Evolutionary conservation across 148 eudicot genomes (phyloP), one percentile per base, ranked within the genome.

Genomic region (Diospyros lotus): DNA sequence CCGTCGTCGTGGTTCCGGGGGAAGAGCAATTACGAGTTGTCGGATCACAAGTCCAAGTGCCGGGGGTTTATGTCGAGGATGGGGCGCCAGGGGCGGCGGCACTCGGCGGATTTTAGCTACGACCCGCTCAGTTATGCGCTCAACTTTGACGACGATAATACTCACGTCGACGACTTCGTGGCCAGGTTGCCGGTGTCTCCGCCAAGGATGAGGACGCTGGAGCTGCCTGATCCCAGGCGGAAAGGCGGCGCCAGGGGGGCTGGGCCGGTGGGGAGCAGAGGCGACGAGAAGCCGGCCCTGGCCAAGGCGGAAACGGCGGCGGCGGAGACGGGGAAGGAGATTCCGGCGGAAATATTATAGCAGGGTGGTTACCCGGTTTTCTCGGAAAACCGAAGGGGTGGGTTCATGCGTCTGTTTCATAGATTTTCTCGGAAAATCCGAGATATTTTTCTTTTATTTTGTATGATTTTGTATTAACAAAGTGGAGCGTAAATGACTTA

Each of bases 61-160:
- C 68, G 73, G 15, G 66, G 63, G 44, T 2, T 80, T 63, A 77
- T 86, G 73, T 81, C 89, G 7, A 77, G 76, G 4, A 65, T 59
- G 12, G 71, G 83, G 8, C 52, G 75, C 38, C 74, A 75, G 70
- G 84, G 84, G 6, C 81, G 75, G 40, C 74, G 82, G 4, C 64
- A 55, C 77, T 71, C 87, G 10, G 76, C 78, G 4, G 90, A 89
- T 66, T 89, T 84, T 69, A 71, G 81, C 55, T 89, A 89, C 76
- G 90, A 89, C 50, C 90, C 92, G 2, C 69, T 89, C 54, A 89
- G 92, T 60, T 89, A 89, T 77, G 81, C 90, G 68, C 90, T 84
- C 64, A 89, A 89, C 64, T 89, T 89, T 66, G 87, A 89, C 45
- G 82, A 86, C 5, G 59, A 83, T 15, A 11, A 67, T 46, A 78